Percentiles rank a stretch among this genome's conserved stretches.
Evolutionary conservation across 768 basidiomycete species (phyloP).

Genomic region (Suillus ampliporus): DNA sequence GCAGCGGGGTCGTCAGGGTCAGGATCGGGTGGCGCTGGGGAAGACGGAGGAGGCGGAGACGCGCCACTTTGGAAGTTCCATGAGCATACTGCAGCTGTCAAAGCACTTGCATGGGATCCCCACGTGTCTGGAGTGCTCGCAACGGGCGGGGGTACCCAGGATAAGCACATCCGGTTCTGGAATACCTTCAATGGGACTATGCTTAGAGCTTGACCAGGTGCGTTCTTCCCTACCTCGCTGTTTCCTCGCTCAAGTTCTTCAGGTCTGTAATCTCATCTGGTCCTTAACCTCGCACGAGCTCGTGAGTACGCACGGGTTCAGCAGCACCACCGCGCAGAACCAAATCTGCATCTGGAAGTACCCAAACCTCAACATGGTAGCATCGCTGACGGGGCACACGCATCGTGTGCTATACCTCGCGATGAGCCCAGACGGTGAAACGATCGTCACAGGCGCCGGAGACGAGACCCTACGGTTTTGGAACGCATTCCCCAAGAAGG

Average conservation of each 20-base stretch:
- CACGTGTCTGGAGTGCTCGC: slow-evolving; percentile 91
- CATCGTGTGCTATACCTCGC: slow-evolving; percentile 96
- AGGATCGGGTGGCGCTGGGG: slow-evolving; percentile 36
- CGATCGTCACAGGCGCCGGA: slow-evolving; percentile 97
- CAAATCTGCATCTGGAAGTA: slow-evolving; percentile 97
- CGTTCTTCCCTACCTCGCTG: neutral
- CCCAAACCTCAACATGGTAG: slow-evolving; percentile 92
- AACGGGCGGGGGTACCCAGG: slow-evolving; percentile 97
- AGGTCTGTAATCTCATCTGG: slow-evolving; percentile 99
- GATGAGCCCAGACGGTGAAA: slow-evolving; percentile 96
- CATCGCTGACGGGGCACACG: slow-evolving; percentile 92
- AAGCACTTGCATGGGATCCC: slow-evolving; percentile 98
- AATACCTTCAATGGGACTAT: slow-evolving; percentile 87
- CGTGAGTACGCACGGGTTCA: slow-evolving; percentile 97
- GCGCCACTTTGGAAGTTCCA: slow-evolving; percentile 92
- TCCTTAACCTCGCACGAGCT: slow-evolving; percentile 94
- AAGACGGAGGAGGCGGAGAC: slow-evolving; percentile 48
- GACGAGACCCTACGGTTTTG: slow-evolving; percentile 98
- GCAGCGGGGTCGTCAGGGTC: slow-evolving; percentile 34
- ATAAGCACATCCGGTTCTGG: slow-evolving; percentile 98
- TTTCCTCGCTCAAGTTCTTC: neutral
- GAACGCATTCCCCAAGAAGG: slow-evolving; percentile 92
- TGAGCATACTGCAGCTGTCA: slow-evolving; percentile 96
- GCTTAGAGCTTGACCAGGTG: slow-evolving; percentile 92
- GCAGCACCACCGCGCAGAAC: slow-evolving; percentile 91